These are phyloP conservation scores for Asterochloris sp. DNA, from an alignment of 139 green algal species.

Conservation along the genomic window DNA sequence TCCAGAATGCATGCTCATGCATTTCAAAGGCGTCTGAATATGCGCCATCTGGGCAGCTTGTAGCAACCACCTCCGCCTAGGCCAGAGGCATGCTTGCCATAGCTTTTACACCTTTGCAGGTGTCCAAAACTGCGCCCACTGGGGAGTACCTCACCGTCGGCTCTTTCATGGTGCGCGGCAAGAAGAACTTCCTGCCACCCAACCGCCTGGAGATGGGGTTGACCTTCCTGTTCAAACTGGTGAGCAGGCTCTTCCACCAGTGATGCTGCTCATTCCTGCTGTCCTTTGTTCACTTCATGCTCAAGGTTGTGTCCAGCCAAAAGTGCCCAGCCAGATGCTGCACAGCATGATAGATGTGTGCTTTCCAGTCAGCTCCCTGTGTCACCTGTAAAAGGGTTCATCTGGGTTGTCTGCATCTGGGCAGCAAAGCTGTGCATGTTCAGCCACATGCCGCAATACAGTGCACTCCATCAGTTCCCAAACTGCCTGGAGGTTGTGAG, in stretches of 20 bases:
- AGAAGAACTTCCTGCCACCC: conserved; percentile 97
- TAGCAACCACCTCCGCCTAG: too few species aligned
- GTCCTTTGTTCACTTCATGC: not conserved
- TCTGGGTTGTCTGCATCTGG: too few species aligned
- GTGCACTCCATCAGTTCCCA: too few species aligned
- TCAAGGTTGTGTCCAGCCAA: not conserved
- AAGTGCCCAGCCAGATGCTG: not conserved
- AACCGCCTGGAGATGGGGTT: conserved; percentile 91
- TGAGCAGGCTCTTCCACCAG: not conserved
- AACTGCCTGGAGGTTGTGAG: too few species aligned
- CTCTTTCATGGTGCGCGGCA: conserved; percentile 90
- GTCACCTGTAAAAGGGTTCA: too few species aligned
- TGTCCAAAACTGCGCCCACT: conserved; percentile 91
- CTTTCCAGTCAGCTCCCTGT: too few species aligned
- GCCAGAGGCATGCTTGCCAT: not conserved
- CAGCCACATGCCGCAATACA: too few species aligned
- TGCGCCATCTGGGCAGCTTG: too few species aligned
- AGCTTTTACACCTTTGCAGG: conserved; percentile 46
- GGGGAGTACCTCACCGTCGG: conserved; percentile 91
- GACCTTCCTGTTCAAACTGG: conserved; percentile 71
- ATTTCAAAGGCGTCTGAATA: too few species aligned
- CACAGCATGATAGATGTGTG: not conserved
- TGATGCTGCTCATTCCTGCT: not conserved
- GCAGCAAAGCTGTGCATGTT: too few species aligned
- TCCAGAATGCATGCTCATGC: too few species aligned